Evolutionary conservation across 805 yeast genomes (phyloP), one percentile per base, ranked within the genome.

Genomic region (Cyberlindnera meyerae): DNA sequence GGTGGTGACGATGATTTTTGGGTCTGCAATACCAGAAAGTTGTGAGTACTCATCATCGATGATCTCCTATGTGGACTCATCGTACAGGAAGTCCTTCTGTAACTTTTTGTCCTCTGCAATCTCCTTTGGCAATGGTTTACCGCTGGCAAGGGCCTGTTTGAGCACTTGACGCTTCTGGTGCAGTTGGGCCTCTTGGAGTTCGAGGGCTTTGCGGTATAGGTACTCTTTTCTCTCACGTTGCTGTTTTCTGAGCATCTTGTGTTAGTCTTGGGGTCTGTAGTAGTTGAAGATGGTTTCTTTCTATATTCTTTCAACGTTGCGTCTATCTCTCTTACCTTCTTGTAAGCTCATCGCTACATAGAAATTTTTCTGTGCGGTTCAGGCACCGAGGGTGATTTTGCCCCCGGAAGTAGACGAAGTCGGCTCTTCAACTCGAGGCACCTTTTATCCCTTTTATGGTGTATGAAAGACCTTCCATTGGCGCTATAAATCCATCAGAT

Each of bases 171-270:
- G 72, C 60, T 90, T 90, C 54, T 85, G 90, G 14, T 82, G 82
- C 29, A 83, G 70, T 16, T 82, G 76, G 9, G 95, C 82, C 47
- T 93, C 97, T 58, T 93, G 96, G 24, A 90, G 71, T 57, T 87
- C 93, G 34, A 85, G 77, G 0, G 96, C 85, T 58, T 89, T 88
- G 34, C 87, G 74, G 66, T 85, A 93, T 18, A 93, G 68, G 54
- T 89, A 93, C 55, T 93, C 97, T 61, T 95, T 77, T 66, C 98
- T 76, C 60, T 93, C 97, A 65, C 98, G 79, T 7, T 97, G 97
- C 56, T 90, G 95, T 68, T 87, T 77, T 62, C 98, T 77, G 36
- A 55, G 49, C 59, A 37, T 33, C n/a, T n/a, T n/a, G n/a, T n/a
- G n/a, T n/a, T n/a, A n/a, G n/a, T n/a, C n/a, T n/a, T n/a, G n/a